These are phyloP conservation scores for Pseudoscleropodium purum DNA, from an alignment of 225 moss, liverwort and hornwort genomes.

Conservation along the genomic window DNA sequence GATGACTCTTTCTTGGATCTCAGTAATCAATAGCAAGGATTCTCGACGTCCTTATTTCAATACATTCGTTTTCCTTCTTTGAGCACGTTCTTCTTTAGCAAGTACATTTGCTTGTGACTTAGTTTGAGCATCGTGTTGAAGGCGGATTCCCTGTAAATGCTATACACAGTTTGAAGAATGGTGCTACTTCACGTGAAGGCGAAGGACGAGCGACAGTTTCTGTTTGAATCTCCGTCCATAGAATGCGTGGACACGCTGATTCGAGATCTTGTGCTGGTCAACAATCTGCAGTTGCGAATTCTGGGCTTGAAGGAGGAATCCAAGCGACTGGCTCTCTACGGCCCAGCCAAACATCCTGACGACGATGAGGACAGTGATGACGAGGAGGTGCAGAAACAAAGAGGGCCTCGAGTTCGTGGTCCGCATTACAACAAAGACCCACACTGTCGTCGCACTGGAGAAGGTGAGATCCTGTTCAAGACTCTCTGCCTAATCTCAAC, in stretches of 20 bases:
- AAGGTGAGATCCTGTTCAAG: slow-evolving; percentile 29
- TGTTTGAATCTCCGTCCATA: slow-evolving; percentile 40
- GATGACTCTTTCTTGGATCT: neutral
- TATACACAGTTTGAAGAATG: slow-evolving; percentile 1
- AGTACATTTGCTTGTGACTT: neutral
- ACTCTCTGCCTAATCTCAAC: neutral
- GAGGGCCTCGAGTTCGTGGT: slow-evolving; percentile 39
- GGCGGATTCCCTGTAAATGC: neutral
- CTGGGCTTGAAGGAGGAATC: slow-evolving; percentile 58
- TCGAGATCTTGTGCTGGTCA: slow-evolving; percentile 44
- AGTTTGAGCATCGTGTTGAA: neutral
- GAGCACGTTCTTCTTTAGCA: neutral
- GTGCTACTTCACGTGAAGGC: slow-evolving; percentile 87
- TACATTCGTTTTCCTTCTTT: neutral
- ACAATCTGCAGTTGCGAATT: slow-evolving; percentile 61
- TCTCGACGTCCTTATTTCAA: neutral
- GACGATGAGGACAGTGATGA: slow-evolving; percentile 62
- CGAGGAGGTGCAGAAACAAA: slow-evolving; percentile 24
- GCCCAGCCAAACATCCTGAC: slow-evolving; percentile 65
- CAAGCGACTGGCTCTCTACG: slow-evolving; percentile 49
- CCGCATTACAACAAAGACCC: slow-evolving; percentile 65
- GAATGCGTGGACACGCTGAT: slow-evolving; percentile 42
- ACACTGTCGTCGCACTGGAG: slow-evolving; percentile 61
- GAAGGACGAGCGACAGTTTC: slow-evolving; percentile 68
- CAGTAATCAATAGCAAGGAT: neutral